These are phyloP conservation scores for Tetracladium marchalianum DNA, from an alignment of 495 filamentous ascomycete species.

Conservation along the genomic window DNA sequence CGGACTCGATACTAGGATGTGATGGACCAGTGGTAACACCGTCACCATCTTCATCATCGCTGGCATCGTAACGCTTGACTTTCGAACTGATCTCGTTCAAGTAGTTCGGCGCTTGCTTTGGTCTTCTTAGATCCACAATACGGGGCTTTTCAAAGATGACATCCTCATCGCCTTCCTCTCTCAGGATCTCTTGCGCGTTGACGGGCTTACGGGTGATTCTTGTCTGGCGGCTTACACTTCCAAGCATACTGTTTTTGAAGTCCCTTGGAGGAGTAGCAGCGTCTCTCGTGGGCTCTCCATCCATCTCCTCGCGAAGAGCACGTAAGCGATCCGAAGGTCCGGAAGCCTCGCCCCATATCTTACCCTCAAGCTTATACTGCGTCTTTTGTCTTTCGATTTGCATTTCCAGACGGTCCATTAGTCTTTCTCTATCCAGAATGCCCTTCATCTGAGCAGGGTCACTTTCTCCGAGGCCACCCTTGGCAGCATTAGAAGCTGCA, in stretches of 20 bases:
- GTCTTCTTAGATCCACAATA: conserved; percentile 57
- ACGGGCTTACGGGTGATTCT: conserved; percentile 49
- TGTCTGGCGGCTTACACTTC: conserved; percentile 51
- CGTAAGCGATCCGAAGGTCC: conserved; percentile 86
- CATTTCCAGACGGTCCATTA: conserved; percentile 87
- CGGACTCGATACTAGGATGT: conserved; percentile 64
- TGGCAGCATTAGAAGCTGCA: conserved; percentile 76
- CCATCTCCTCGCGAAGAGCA: conserved; percentile 91
- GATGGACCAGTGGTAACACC: conserved; percentile 69
- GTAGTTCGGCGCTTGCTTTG: conserved; percentile 66
- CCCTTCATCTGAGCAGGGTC: conserved; percentile 78
- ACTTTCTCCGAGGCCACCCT: conserved; percentile 46
- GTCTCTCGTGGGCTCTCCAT: conserved; percentile 40
- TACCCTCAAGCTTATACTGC: conserved; percentile 93
- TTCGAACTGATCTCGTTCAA: conserved; percentile 71
- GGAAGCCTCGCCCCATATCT: conserved; percentile 75
- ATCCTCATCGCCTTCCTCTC: conserved; percentile 35
- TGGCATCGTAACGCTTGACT: conserved; percentile 60
- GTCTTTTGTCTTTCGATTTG: conserved; percentile 96
- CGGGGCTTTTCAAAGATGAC: conserved; percentile 56
- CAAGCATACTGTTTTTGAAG: conserved; percentile 47
- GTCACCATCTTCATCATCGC: conserved; percentile 61
- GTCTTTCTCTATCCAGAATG: conserved; percentile 81
- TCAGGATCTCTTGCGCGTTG: conserved; percentile 27
- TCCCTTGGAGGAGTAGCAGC: conserved; percentile 28